Conservation (phyloP, 345 rosid genomes). For the Rhodamnia rubescens region DNA sequence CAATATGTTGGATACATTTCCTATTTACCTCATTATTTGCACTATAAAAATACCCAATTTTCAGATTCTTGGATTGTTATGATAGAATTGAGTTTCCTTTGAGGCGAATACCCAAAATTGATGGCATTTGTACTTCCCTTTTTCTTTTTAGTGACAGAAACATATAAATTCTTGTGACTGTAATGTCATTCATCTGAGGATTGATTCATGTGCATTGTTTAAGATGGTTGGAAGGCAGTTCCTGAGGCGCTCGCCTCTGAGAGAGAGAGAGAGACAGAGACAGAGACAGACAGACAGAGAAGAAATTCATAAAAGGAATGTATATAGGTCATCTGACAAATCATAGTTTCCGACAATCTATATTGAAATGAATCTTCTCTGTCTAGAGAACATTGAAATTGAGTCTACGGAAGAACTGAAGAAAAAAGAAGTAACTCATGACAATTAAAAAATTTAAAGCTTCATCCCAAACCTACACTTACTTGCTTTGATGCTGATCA, state of each 20-base stretch:
- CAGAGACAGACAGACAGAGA: not conserved
- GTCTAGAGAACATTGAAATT: not conserved
- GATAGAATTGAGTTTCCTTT: not conserved
- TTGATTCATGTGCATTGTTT: not conserved
- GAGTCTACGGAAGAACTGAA: not conserved
- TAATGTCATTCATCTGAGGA: not conserved
- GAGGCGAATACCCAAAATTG: not conserved
- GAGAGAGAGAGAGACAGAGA: not conserved
- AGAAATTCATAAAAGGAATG: not conserved
- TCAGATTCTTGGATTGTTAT: not conserved
- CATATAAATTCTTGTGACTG: not conserved
- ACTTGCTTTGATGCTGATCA: conserved; percentile 61
- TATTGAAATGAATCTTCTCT: not conserved
- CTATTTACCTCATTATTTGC: not conserved
- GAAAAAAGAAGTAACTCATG: not conserved
- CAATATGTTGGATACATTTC: not conserved
- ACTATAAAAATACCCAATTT: not conserved
- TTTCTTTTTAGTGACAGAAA: not conserved
- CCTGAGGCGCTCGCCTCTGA: rapidly evolving
- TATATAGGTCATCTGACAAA: not conserved
- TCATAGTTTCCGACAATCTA: not conserved
- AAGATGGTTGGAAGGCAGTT: not conserved
- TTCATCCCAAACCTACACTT: conserved; percentile 52
- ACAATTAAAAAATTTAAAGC: conserved; percentile 23
- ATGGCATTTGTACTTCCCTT: not conserved